Evolutionary conservation across 805 yeast species (phyloP), one percentile per base, ranked within the genome.

Genomic region (Pichia cabralensis): DNA sequence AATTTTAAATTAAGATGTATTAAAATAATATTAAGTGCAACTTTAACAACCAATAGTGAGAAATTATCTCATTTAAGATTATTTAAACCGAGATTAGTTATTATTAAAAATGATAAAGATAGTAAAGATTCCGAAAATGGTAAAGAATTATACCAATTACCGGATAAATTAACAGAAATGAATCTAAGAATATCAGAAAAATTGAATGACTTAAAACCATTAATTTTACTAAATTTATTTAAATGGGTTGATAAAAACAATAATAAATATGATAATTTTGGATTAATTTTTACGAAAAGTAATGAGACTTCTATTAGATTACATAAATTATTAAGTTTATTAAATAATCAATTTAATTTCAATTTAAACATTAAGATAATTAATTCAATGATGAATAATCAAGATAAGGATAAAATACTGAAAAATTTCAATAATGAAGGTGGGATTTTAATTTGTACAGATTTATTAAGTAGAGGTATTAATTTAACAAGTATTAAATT

Each of bases 391-490:
- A 65, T 71, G 49, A 66, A 74, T 31, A 64, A 64, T 36, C 51
- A 64, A 11, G 65, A 69, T 20, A 71, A 92, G 29, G 59, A 64
- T 31, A 69, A 71, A 44, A 61, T 77, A 1, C 62, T 92, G 35
- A 65, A 70, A 26, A 65, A 66, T 6, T 88, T 92, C 49, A 63
- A 71, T 11, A 48, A 53, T 3, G 28, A 44, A 11, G 76, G 75
- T 13, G 63, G 68, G 2, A 60, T 74, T 31, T 63, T 72, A 54
- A 77, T 71, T 40, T 86, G 84, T 18, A 92, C 98, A 0, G 99
- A 92, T 60, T 65, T 92, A 47, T 80, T 92, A 55, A 82, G 96
- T n/a, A 76, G 99, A 60, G 99, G 99, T 62, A 71, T 92, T 32
- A 95, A 89, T 58, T 68, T 92, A 29, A 59, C 68, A 12, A 66